Base-by-base conservation (phyloP, 2,329 filamentous ascomycete species). In the Davidsoniella eucalypti region DNA sequence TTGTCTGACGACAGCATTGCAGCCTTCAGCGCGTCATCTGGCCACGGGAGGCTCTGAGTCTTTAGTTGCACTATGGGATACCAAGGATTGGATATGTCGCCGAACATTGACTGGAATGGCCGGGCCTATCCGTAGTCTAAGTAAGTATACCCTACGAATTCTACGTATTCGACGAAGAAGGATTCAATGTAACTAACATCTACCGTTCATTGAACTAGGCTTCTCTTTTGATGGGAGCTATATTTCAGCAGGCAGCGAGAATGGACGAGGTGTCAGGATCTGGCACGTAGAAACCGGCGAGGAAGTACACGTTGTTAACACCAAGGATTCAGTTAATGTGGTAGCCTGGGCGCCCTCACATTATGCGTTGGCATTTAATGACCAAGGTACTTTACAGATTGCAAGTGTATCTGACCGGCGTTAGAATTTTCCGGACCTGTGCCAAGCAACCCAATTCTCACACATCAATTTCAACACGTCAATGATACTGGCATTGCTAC, bases 171-270 rank as follows among this genome's bases (percentile, higher is more conserved):
- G 10, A 9, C 4, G 8, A 23, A 16, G 17, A 41, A 40, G 25
- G 18, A 43, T n/a, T 38, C 23, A 21, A 18, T 33, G 29, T 36
- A 23, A 33, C 29, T 33, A 33, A 33, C 12, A 33, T 12, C 8
- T 33, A 33, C 29, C 4, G 12, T 33, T 9, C 7, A 4, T 10
- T 33, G 9, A 9, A 33, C 29, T 10, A 77, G 80, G 81, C 59
- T 90, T 88, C 61, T 83, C 77, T 14, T 88, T 84, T 63, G 84
- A 88, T 58, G 84, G 84, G 4, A 80, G 76, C 58, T 90, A 80
- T 59, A 66, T 88, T 21, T 77, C 81, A 2, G 83, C 79, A 8
- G 84, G 83, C 17, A 83, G 80, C 52, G 83, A 87, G 50, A 82
- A 87, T 64, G 80, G 14, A 21, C 23, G 52, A 74, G 73, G 76